Base-by-base conservation (phyloP, 192 early-diverging fungal species). In the Backusella morwellensis region DNA sequence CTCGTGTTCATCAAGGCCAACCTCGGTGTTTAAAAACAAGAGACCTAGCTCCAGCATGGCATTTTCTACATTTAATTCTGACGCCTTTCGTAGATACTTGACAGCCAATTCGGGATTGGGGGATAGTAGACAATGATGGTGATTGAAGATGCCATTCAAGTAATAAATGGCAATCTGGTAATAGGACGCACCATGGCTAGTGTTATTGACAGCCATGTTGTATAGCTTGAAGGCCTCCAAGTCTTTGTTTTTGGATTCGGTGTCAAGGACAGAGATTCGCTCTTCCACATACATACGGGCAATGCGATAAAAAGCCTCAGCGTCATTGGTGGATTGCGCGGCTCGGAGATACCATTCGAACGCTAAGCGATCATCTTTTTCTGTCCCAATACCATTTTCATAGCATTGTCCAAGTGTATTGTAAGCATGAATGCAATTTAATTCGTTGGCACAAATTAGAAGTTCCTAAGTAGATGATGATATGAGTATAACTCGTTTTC, bases 341-440 rank as follows among this genome's bases (percentile, higher is more conserved):
- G 81, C 75, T n/a, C 67, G 29, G 23, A 35, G 52, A 67, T 83
- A 83, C 81, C 81, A 83, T 26, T 54, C 32, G 1, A 73, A 47
- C 9, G 81, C 81, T 47, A 69, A 34, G 0, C 26, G 0, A 23
- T 66, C 21, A 66, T 79, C 35, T 36, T 74, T 72, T 35, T 21
- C 4, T 21, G 73, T 79, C 2, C 77, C 77, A 38, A 73, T 44
- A 4, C 81, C 81, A 35, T 72, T 71, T 68, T 83, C 81, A 66
- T 83, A 77, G 23, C 81, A 83, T 15, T 83, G 75, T 3, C 74
- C 81, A 29, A 83, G 47, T 5, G 66, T 68, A 35, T 79, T 79
- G 35, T 74, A 83, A 17, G 78, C 77, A 11, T 77, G 78, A 6
- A 70, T 54, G 15, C 73, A 83, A 23, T 73, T 40, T 0, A 74